Base-by-base conservation (phyloP, 23 red algal species). In the Agarophyton chilense region DNA sequence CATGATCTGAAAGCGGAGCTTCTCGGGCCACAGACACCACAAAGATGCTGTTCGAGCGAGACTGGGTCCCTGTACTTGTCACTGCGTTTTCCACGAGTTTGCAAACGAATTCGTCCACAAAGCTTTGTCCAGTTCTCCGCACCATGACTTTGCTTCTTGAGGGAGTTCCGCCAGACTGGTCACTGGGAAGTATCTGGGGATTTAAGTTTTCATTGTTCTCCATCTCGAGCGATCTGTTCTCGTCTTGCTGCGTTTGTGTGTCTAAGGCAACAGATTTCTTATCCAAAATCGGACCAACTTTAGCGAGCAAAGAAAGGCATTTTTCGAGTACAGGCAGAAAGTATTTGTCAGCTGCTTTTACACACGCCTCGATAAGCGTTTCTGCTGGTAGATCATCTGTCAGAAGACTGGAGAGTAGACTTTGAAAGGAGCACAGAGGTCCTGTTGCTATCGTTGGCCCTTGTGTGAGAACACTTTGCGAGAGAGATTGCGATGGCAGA, bases 31-130 rank as follows among this genome's bases (percentile, higher is more conserved):
- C 88, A 57, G 88, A 91, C 2, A 73, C 65, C 21, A 91, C 88
- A 40, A 91, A 91, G 17, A 82, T 75, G 63, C 82, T 58, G 72
- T 82, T 82, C 2, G 76, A 81, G 13, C 76, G 65, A 56, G 76
- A 34, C 31, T 82, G 76, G 31, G 24, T 89, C 3, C 26, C 44
- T 47, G 64, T 13, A 5, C 51, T 51, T 39, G 10, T 28, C 2
- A 22, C 46, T 1, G 56, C 44, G 24, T 32, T 34, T 49, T 52
- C 88, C 12, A 71, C 58, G 22, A 91, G 76, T 43, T 61, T 81
- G 34, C 56, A 81, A 8, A 91, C 62, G 45, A 91, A 91, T 18
- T 91, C 88, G 45, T 91, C 88, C 56, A 91, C 88, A 73, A 91
- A 91, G 45, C 73, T 89, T 45, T 89, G 85, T 7, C 85, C 85